Percentiles rank a stretch among this genome's conserved stretches.
Conservation (phyloP, 2,329 filamentous ascomycete species). For the Clonostachys sp. region DNA sequence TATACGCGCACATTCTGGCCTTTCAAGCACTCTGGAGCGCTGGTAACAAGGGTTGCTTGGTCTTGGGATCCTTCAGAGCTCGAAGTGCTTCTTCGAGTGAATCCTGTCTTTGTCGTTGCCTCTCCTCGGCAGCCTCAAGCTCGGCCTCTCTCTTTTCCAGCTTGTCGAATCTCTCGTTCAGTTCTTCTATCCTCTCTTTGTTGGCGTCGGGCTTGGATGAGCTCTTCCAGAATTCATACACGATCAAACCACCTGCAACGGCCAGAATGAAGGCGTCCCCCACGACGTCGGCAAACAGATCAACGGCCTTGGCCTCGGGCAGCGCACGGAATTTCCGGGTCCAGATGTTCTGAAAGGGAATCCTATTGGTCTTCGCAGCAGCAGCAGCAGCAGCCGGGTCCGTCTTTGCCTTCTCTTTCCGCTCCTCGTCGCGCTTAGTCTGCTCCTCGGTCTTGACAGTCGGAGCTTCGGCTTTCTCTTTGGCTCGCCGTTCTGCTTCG, state of each 20-base stretch:
- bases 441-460: slow-evolving; percentile 64
- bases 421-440: slow-evolving; percentile 44
- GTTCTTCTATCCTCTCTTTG: slow-evolving; percentile 44
- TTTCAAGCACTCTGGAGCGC: slow-evolving; percentile 15
- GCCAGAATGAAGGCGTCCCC: slow-evolving; percentile 59
- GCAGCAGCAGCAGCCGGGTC: slow-evolving; percentile 42
- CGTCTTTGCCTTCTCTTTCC: slow-evolving; percentile 9
- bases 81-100: slow-evolving; percentile 49
- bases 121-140: slow-evolving; percentile 37
- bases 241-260: slow-evolving; percentile 51
- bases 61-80: slow-evolving; percentile 49
- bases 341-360: slow-evolving; percentile 50
- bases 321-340: slow-evolving; percentile 56
- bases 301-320: slow-evolving; percentile 62
- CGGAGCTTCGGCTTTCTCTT: slow-evolving; percentile 57
- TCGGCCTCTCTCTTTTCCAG: slow-evolving; percentile 45
- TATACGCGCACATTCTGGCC: neutral
- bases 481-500: slow-evolving; percentile 52
- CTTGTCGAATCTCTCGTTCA: slow-evolving; percentile 42
- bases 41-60: slow-evolving; percentile 47
- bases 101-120: slow-evolving; percentile 41
- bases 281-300: slow-evolving; percentile 62
- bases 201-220: slow-evolving; percentile 57
- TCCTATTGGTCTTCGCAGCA: slow-evolving; percentile 28
- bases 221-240: slow-evolving; percentile 58